Percentiles rank a stretch among this genome's conserved stretches.
Conservation (phyloP, 192 early-diverging fungal species). For the Coemansia sp. region DNA sequence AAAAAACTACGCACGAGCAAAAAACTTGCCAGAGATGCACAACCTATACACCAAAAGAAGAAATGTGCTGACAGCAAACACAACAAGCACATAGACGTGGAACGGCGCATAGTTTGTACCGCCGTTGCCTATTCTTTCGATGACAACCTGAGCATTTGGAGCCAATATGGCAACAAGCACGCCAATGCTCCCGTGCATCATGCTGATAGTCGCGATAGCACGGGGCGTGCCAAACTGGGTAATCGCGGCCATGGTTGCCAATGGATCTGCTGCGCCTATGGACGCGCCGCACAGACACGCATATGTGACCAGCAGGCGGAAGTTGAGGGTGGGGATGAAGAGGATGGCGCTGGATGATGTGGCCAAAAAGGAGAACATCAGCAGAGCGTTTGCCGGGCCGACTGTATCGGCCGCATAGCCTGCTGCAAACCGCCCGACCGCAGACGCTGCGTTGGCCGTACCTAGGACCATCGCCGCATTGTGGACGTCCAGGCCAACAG, state of each 20-base stretch:
- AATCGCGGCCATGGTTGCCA: conserved; percentile 44
- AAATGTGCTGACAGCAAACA: conserved; percentile 38
- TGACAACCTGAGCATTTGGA: conserved; percentile 31
- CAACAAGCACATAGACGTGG: conserved; percentile 19
- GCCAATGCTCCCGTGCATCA: conserved; percentile 46
- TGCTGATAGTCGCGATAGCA: conserved; percentile 20
- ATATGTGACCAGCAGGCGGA: conserved; percentile 37
- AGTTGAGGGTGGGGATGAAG: conserved; percentile 32
- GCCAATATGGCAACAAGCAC: conserved; percentile 28
- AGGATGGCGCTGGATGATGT: conserved; percentile 38
- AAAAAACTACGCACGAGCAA: conserved; percentile 10
- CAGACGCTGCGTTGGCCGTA: conserved; percentile 47
- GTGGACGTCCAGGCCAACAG: conserved; percentile 47
- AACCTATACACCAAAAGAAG: conserved; percentile 29
- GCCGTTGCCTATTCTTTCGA: conserved; percentile 21
- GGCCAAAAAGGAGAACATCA: conserved; percentile 29
- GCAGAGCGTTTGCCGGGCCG: conserved; percentile 42
- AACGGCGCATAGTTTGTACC: conserved; percentile 16
- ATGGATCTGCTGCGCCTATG: conserved; percentile 43
- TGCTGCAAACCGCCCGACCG: conserved; percentile 45
- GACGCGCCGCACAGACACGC: conserved; percentile 49
- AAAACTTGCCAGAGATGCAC: conserved; percentile 32
- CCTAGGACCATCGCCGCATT: conserved; percentile 50
- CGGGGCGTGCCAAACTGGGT: conserved; percentile 39
- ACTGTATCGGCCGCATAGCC: conserved; percentile 47